Percentiles rank a stretch among this genome's conserved stretches.
phyloP scores from a whole-genome alignment of 2,329 filamentous ascomycete genomes.

The Cordyceps cateniannulata region DNA sequence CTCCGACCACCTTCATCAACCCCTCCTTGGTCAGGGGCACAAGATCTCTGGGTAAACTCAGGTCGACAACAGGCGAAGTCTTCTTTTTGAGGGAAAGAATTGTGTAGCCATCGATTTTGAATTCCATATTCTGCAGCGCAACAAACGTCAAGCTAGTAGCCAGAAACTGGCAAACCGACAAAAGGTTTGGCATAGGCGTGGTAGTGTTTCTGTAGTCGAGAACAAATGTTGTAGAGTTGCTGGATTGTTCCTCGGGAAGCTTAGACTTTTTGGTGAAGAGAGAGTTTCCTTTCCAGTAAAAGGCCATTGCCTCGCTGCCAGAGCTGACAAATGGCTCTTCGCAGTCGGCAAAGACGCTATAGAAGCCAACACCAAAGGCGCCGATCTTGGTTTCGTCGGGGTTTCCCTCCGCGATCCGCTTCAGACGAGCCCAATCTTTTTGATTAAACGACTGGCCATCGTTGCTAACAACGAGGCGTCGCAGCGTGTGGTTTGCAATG shows the following conservation, averaged over 20 bases:
- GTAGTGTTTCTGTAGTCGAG: slow-evolving; percentile 88
- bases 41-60: slow-evolving; percentile 71
- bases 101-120: slow-evolving; percentile 84
- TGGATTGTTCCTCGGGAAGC: slow-evolving; percentile 60
- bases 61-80: slow-evolving; percentile 65
- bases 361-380: slow-evolving; percentile 96
- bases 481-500: slow-evolving; percentile 77
- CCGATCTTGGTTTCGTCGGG: slow-evolving; percentile 99
- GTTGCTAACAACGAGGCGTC: slow-evolving; percentile 84
- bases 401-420: slow-evolving; percentile 97
- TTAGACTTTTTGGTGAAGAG: slow-evolving; percentile 85
- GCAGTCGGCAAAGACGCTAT: slow-evolving; percentile 96
- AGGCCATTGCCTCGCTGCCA: slow-evolving; percentile 88
- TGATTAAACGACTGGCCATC: slow-evolving; percentile 82
- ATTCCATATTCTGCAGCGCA: slow-evolving; percentile 76
- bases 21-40: slow-evolving; percentile 79
- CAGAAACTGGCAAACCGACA: slow-evolving; percentile 85
- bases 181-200: slow-evolving; percentile 76
- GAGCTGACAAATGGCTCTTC: slow-evolving; percentile 97
- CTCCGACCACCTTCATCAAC: slow-evolving; percentile 76
- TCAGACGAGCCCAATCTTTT: slow-evolving; percentile 88
- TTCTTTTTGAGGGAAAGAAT: slow-evolving; percentile 78
- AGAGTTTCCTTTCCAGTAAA: slow-evolving; percentile 99
- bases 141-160: slow-evolving; percentile 96
- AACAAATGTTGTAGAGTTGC: slow-evolving; percentile 79